These are phyloP conservation scores for Paramecium biaurelia DNA, from an alignment of 73 alveolate species.

Conservation along the genomic window DNA sequence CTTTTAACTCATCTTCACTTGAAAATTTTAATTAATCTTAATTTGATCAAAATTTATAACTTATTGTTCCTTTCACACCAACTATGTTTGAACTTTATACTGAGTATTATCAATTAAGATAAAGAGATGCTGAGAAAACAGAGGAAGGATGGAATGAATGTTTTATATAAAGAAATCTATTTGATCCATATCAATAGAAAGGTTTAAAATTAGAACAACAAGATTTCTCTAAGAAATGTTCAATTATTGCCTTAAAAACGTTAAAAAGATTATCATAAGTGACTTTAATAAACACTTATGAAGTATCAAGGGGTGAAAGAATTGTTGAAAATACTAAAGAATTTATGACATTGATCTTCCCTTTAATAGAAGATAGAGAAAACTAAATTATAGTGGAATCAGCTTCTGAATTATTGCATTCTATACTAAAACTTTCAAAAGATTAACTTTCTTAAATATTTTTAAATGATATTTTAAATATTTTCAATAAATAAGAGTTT, in stretches of 20 bases:
- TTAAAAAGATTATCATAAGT: background rate
- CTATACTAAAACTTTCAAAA: slow-evolving; percentile 29
- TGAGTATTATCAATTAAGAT: background rate
- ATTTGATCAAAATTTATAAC: slow-evolving; percentile 7
- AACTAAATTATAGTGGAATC: background rate
- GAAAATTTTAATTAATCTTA: background rate
- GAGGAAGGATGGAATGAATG: background rate
- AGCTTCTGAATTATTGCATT: slow-evolving; percentile 51
- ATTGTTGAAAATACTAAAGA: slow-evolving; percentile 27
- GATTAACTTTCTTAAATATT: slow-evolving; percentile 45
- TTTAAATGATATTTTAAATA: slow-evolving; percentile 1
- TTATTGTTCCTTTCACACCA: slow-evolving; percentile 60
- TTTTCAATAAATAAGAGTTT: slow-evolving; percentile 41
- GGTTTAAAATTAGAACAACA: background rate
- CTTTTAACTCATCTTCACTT: background rate
- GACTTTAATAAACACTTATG: slow-evolving; percentile 23
- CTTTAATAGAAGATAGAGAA: background rate
- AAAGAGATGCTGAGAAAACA: slow-evolving; percentile 19
- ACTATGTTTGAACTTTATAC: slow-evolving; percentile 35
- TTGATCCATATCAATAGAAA: background rate
- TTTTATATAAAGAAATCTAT: background rate
- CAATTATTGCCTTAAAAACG: background rate
- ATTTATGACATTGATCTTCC: background rate
- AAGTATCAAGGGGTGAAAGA: slow-evolving; percentile 56
- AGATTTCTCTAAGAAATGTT: background rate